phyloP scores from a whole-genome alignment of 2,329 filamentous ascomycete species.

The Ophiostoma tasmaniense region DNA sequence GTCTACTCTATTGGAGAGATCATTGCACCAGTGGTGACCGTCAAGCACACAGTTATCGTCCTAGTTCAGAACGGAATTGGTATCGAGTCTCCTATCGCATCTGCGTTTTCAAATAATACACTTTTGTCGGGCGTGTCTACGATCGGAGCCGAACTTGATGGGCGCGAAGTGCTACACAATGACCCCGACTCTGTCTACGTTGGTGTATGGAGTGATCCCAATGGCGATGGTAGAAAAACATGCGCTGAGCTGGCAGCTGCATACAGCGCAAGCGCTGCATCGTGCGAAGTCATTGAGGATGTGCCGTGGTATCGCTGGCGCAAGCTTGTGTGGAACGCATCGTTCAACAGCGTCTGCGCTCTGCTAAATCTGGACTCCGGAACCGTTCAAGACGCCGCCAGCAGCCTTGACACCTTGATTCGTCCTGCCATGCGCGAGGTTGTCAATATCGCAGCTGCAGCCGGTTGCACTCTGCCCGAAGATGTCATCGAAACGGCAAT shows the following conservation, averaged over 20 bases:
- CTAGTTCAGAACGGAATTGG: neutral
- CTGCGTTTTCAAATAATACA: neutral
- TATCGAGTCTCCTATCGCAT: neutral
- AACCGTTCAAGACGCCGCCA: neutral
- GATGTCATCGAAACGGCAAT: neutral
- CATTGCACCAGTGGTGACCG: neutral
- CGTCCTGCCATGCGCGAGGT: neutral
- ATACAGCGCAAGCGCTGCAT: neutral
- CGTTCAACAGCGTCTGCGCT: neutral
- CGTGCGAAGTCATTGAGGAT: neutral
- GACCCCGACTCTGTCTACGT: neutral
- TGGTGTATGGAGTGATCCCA: neutral
- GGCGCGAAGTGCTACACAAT: neutral
- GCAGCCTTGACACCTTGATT: neutral
- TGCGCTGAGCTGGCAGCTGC: neutral
- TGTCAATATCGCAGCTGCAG: neutral
- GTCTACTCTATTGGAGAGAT: neutral
- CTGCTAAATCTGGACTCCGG: neutral
- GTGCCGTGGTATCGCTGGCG: neutral
- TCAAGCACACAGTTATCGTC: neutral
- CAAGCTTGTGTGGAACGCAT: neutral
- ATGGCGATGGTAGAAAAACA: neutral
- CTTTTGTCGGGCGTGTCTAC: neutral
- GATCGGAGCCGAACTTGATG: neutral
- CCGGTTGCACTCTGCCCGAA: neutral